Evolutionary conservation across 108 stramenopile species (phyloP), one percentile per base, ranked within the genome.

Genomic region (Phaeodactylum tricornutum): DNA sequence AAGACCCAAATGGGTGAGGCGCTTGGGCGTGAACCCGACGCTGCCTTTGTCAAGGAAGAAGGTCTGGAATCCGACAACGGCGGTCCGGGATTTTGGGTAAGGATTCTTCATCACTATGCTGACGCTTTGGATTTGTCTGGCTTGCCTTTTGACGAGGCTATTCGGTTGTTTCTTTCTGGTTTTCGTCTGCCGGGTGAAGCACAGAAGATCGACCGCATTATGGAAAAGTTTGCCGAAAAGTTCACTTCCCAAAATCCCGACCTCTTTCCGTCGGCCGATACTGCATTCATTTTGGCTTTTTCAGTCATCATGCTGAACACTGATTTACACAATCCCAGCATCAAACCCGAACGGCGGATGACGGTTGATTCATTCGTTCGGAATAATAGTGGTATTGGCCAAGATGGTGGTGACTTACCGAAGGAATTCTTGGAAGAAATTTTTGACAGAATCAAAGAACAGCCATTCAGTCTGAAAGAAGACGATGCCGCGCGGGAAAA

Each of bases 301-400:
- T 94, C 96, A 8, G 92, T 98, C 12, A 99, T 99, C 60, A 98
- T 99, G 97, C 89, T 99, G 35, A 92, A 98, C 54, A 99, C 98
- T 16, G 96, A 98, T 70, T 75, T 97, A 21, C 98, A 99, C 77
- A 99, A 98, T 55, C 99, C 99, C 15, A 88, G 81, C 61, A 96
- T 99, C 45, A 83, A 81, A 43, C 81, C 79, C 11, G 92, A 94
- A 43, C 69, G 66, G 44, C 78, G 79, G 23, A 99, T 99, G 97
- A 98, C 99, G 7, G 53, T 81, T 16, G 96, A 95, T 47, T 71
- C 71, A 15, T 98, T 98, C 49, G 57, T 95, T 21, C 56, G 75
- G 23, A 96, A 97, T 43, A 99, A 99, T 57, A 65, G 92, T 31
- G 99, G 99, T 11, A 98, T 99, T 50, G 78, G 86, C 7, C 79